Conservation (phyloP, 257 asterid genomes). For the Scutellaria baicalensis region DNA sequence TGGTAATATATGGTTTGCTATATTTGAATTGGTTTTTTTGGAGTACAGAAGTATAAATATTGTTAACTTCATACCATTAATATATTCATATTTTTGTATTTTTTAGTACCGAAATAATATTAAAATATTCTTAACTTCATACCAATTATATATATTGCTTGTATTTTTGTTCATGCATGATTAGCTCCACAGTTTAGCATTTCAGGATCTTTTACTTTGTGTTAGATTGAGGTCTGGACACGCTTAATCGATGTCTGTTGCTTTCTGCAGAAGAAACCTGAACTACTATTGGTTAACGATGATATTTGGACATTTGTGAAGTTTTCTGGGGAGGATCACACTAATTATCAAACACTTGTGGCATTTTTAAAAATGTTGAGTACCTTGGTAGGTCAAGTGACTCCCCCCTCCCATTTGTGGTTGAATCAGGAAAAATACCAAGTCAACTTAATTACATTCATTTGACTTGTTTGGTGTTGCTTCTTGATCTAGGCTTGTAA, state of each 20-base stretch:
- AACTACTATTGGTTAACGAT: conserved; percentile 83
- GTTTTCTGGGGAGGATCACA: conserved; percentile 96
- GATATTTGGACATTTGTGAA: conserved; percentile 95
- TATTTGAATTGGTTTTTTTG: neutral
- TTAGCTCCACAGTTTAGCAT: neutral
- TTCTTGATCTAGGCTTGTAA: conserved; percentile 65
- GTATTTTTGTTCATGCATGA: neutral
- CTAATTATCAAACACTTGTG: conserved; percentile 80
- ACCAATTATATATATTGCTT: neutral
- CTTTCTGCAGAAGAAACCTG: conserved; percentile 78
- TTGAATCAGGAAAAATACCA: neutral
- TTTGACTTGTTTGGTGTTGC: conserved; percentile 23
- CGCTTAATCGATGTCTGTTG: conserved; percentile 4
- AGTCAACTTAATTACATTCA: neutral
- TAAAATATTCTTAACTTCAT: neutral
- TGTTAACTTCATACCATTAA: neutral
- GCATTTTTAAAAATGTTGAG: conserved; percentile 93
- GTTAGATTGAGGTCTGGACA: neutral
- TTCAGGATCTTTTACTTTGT: neutral
- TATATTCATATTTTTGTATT: neutral
- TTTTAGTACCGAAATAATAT: neutral
- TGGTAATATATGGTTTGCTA: neutral
- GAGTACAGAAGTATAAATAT: neutral
- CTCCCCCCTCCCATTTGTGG: neutral
- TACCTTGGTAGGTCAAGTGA: conserved; percentile 61